These are phyloP conservation scores for Xenoacremonium recifei DNA, from an alignment of 2,329 filamentous ascomycete genomes.

Conservation along the genomic window DNA sequence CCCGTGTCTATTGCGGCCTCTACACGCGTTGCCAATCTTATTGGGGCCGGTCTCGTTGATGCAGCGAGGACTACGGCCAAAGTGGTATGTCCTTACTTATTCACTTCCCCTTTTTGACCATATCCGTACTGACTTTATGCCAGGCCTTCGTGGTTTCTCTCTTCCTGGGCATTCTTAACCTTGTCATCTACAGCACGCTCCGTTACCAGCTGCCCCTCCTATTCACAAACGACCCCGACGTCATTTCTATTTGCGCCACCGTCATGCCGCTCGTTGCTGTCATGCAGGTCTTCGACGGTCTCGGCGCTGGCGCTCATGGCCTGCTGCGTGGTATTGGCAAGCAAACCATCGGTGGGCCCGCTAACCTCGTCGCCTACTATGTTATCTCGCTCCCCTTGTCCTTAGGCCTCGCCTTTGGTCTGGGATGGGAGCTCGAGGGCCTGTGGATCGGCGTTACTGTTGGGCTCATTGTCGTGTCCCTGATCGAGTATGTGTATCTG, in stretches of 20 bases:
- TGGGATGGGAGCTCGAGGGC: slow-evolving; percentile 74
- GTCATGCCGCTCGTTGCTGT: slow-evolving; percentile 79
- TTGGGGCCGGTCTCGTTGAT: slow-evolving; percentile 79
- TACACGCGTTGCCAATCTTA: slow-evolving; percentile 87
- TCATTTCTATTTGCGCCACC: slow-evolving; percentile 64
- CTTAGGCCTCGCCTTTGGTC: slow-evolving; percentile 73
- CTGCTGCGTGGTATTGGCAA: slow-evolving; percentile 83
- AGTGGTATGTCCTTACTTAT: slow-evolving; percentile 52
- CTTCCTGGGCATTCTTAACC: slow-evolving; percentile 76
- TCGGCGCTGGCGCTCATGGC: slow-evolving; percentile 78
- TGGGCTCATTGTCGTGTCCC: slow-evolving; percentile 60
- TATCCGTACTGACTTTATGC: slow-evolving; percentile 2
- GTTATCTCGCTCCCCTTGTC: slow-evolving; percentile 80
- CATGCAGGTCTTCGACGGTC: slow-evolving; percentile 86
- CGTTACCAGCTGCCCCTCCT: slow-evolving; percentile 73
- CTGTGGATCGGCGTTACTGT: slow-evolving; percentile 79
- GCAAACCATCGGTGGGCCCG: slow-evolving; percentile 86
- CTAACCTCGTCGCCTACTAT: slow-evolving; percentile 87
- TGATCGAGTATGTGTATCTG: slow-evolving; percentile 54
- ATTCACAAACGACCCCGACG: slow-evolving; percentile 72
- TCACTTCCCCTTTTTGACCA: neutral
- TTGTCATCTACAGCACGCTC: slow-evolving; percentile 65
- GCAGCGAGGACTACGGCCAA: slow-evolving; percentile 79
- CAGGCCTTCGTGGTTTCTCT: slow-evolving; percentile 61
- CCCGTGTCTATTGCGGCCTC: slow-evolving; percentile 84